Base-by-base conservation (phyloP, 1,139 yeast species). In the Candida buenavistaensis region DNA sequence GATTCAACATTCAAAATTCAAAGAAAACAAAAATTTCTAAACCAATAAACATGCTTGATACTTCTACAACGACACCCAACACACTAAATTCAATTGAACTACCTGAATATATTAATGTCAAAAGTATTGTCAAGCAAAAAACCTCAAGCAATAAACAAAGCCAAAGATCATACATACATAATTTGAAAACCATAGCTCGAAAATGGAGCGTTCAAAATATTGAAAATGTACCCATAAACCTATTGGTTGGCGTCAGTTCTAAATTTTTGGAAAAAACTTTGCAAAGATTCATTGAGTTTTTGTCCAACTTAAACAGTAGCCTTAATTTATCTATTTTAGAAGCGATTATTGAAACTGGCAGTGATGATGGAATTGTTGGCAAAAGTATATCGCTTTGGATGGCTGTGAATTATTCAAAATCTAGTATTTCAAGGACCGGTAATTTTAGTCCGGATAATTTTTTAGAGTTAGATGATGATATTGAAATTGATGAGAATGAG, bases 41-140 rank as follows among this genome's bases (percentile, higher is more conserved):
- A 2, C 4, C 21, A 7, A 14, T 14, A 3, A 13, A 8, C 3
- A 5, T 28, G n/a, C 16, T 30, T 8, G 26, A 17, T 8, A 9
- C 27, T 7, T 23, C 28, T 3, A 12, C 10, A 2, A 19, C 20
- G n/a, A 15, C 20, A 24, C 19, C 7, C 7, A 67, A 67, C 38
- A 52, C 46, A 23, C 44, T 68, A 2, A 73, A 69, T 35, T 50
- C 57, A 20, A 57, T 69, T 15, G 63, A 64, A 33, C 48, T 69
- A n/a, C 75, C 75, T 1, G 60, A 66, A 1, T 54, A 59, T 36
- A 61, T 69, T 8, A 57, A 68, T 43, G 69, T 68, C 1, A 52
- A 44, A 14, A 59, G 56, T 23, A 44, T 67, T 9, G 48, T 55
- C 1, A 51, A 43, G n/a, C 32, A 43, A 16, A 13, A 32, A 7